phyloP scores from a whole-genome alignment of 2,329 filamentous ascomycete genomes.

The Didymellaceae sp. region DNA sequence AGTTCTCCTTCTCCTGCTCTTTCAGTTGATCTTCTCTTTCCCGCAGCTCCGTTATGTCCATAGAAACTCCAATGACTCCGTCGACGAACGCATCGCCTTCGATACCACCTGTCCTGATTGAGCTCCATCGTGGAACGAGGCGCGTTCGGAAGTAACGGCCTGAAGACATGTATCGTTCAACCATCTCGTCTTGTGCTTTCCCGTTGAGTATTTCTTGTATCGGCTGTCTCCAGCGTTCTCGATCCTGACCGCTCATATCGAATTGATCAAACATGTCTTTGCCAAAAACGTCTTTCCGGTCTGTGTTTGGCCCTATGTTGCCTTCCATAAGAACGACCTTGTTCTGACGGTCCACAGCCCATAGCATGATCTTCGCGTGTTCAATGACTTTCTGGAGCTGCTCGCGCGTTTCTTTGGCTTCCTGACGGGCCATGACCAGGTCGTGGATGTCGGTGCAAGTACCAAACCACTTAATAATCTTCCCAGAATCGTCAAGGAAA shows the following conservation, averaged over 20 bases:
- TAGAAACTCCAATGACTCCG: slow-evolving; percentile 78
- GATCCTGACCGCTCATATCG: slow-evolving; percentile 31
- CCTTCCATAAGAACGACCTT: slow-evolving; percentile 75
- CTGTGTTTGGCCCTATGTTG: slow-evolving; percentile 58
- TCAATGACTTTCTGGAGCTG: slow-evolving; percentile 76
- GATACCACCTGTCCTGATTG: slow-evolving; percentile 60
- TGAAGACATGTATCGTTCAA: slow-evolving; percentile 66
- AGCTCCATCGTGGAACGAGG: slow-evolving; percentile 69
- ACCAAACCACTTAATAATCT: slow-evolving; percentile 80
- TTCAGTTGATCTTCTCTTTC: slow-evolving; percentile 68
- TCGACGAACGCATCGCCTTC: slow-evolving; percentile 64
- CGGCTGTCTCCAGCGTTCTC: slow-evolving; percentile 59
- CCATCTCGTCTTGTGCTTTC: slow-evolving; percentile 63
- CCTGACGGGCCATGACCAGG: slow-evolving; percentile 70
- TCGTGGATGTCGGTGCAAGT: slow-evolving; percentile 83
- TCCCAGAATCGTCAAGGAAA: slow-evolving; percentile 68
- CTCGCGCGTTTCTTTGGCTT: slow-evolving; percentile 70
- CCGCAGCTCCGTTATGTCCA: slow-evolving; percentile 78
- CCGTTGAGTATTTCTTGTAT: slow-evolving; percentile 72
- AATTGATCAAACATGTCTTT: slow-evolving; percentile 71
- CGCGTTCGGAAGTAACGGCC: slow-evolving; percentile 74
- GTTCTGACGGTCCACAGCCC: slow-evolving; percentile 69
- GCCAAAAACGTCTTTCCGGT: slow-evolving; percentile 55
- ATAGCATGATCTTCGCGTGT: slow-evolving; percentile 77
- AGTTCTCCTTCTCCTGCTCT: slow-evolving; percentile 71